Base-by-base conservation (phyloP, 495 filamentous ascomycete genomes). In the Gamarada debralockiae region DNA sequence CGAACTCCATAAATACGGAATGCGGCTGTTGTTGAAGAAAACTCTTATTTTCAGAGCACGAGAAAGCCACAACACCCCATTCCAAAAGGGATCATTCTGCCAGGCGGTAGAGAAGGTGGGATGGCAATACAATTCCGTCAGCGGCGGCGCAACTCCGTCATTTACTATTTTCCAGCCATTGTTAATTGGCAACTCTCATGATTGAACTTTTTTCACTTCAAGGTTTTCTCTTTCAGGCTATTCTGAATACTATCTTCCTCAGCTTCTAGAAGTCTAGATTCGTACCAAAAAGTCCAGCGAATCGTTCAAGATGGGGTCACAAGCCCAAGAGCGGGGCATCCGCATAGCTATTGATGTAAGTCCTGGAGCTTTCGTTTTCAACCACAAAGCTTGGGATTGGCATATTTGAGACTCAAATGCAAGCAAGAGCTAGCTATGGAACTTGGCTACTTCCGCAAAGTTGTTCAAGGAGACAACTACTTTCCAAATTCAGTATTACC, bases 301-400 rank as follows among this genome's bases (percentile, higher is more conserved):
- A 18, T 33, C 27, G 4, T 31, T 36, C 42, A 53, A 52, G 37
- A 62, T 62, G 59, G 43, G 51, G n/a, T 47, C 47, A 17, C 50
- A 53, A 40, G 14, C 15, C 2, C 48, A 37, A 29, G 24, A 49
- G 52, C 54, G 57, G 40, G 75, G 78, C 51, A 73, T 82, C 49
- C 72, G 76, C 52, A 80, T 82, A 57, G 79, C 79, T 56, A 82
- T 82, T 50, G 79, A 82, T 66, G 65, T 68, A 42, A 66, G 64
- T 58, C 13, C 7, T 25, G 8, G 24, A 44, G 21, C 41, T 44
- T 23, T 14, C 22, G n/a, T n/a, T 37, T 42, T 22, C 27, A 9
- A 21, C 24, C 17, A 12, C n/a, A n/a, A n/a, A n/a, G n/a, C n/a
- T 46, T 34, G 34, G 20, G 12, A 7, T 14, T 48, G 17, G 17